Conservation (phyloP, 116 monocot genomes). For the Dioscorea cayenensis region DNA sequence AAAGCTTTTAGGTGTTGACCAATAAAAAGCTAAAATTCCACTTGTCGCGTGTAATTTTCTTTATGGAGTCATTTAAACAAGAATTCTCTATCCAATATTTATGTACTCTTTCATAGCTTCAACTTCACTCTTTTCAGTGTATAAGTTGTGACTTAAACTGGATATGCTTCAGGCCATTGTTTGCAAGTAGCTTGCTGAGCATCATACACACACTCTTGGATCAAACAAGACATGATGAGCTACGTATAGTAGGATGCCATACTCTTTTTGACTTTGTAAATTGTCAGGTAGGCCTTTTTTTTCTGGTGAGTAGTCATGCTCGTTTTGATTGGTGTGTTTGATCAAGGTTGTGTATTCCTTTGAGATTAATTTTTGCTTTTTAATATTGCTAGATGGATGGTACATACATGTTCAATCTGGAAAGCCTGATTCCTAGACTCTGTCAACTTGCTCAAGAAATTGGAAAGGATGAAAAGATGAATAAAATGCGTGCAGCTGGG, state of each 20-base stretch:
- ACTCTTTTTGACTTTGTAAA: conserved; percentile 70
- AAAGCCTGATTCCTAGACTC: conserved; percentile 67
- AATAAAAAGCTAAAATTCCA: no score
- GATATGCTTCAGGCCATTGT: conserved; percentile 57
- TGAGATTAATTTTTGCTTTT: neutral
- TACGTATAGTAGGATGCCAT: conserved; percentile 59
- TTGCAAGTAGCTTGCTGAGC: conserved; percentile 75
- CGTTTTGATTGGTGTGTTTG: neutral
- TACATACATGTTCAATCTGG: conserved; percentile 88
- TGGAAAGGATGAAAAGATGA: conserved; percentile 41
- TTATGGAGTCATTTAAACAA: no score
- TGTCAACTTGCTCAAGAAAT: conserved; percentile 75
- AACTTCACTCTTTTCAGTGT: neutral
- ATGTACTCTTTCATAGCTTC: neutral
- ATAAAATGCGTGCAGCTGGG: conserved; percentile 47
- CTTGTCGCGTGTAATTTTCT: no score
- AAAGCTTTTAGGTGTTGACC: no score
- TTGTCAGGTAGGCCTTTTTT: conserved; percentile 36
- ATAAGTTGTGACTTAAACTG: neutral
- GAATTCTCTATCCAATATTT: neutral
- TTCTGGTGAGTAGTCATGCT: neutral
- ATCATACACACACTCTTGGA: conserved; percentile 78
- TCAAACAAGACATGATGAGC: conserved; percentile 79
- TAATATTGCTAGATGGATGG: conserved; percentile 52
- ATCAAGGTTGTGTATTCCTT: neutral